These are phyloP conservation scores for Fusarium luffae DNA, from an alignment of 2,329 filamentous ascomycete species.

Conservation along the genomic window DNA sequence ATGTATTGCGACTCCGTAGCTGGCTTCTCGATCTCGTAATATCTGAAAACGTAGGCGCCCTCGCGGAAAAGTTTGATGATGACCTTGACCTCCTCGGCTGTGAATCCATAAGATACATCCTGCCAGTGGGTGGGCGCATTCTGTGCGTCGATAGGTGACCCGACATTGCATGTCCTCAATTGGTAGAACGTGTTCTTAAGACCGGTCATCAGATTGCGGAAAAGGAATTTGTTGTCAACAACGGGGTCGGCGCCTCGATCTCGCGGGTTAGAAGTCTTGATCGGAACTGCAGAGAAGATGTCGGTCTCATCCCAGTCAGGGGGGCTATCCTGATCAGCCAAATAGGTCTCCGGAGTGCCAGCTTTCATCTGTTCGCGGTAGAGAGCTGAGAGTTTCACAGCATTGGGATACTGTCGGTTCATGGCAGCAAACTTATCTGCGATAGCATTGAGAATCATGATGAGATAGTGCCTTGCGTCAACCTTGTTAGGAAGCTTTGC, in stretches of 20 bases:
- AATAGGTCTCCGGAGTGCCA: conserved; percentile 76
- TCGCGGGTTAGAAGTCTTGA: conserved; percentile 91
- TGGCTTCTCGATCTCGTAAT: conserved; percentile 91
- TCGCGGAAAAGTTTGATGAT: conserved; percentile 98
- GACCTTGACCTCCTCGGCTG: conserved; percentile 95
- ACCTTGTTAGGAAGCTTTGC: conserved; percentile 92
- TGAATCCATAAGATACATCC: conserved; percentile 95
- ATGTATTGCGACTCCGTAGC: conserved; percentile 77
- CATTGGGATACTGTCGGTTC: conserved; percentile 96
- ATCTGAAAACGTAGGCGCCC: conserved; percentile 94
- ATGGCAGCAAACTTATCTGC: conserved; percentile 98
- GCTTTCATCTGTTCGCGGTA: conserved; percentile 76
- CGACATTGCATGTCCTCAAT: conserved; percentile 87
- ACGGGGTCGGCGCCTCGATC: conserved; percentile 92
- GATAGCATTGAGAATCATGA: conserved; percentile 98
- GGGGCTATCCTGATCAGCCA: conserved; percentile 81
- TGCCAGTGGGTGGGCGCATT: conserved; percentile 91
- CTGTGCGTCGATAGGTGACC: conserved; percentile 75
- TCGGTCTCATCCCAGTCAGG: conserved; percentile 99
- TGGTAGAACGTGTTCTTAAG: conserved; percentile 98
- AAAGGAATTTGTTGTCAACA: conserved; percentile 96
- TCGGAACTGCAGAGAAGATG: conserved; percentile 95
- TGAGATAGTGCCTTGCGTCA: conserved; percentile 92
- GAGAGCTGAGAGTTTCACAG: conserved; percentile 88
- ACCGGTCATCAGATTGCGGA: conserved; percentile 95